Base-by-base conservation (phyloP, 495 filamentous ascomycete genomes). In the Penicillium paradoxum region DNA sequence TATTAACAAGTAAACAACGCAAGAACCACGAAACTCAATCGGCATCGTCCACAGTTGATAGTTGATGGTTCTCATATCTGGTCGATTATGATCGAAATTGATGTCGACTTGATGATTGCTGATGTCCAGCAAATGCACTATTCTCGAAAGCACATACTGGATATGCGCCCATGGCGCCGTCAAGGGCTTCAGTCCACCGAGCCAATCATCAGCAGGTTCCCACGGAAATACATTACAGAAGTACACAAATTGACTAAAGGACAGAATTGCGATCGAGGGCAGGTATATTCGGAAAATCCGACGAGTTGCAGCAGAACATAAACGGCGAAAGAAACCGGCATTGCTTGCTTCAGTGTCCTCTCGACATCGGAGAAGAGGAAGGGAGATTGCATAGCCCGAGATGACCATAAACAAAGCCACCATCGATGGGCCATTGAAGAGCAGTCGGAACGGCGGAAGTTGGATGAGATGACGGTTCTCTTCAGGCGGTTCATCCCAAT, bases 21-120 rank as follows among this genome's bases (percentile, higher is more conserved):
- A 70, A 0, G 74, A 78, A 10, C 72, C 73, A 5, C 77, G 67
- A 36, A 77, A 75, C 37, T 78, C 75, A 22, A 74, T 48, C 0
- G 72, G 71, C 32, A 80, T 77, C 3, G 77, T 79, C 77, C 77
- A 80, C 18, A 79, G 63, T 25, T 78, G 76, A 4, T 39, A 42
- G 22, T 56, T 63, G 4, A 66, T 43, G 11, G n/a, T 43, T 2
- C 17, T 13, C 19, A 17, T 25, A 19, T 48, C 52, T 4, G 36
- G 34, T 25, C 25, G 36, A 1, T 21, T 14, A 25, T 4, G 10
- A 8, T 14, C 14, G 34, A 30, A 33, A 14, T 53, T 56, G 9
- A 51, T 41, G 18, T 59, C 52, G 11, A 34, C 17, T 24, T 55
- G 37, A 36, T 54, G 41, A 3, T 55, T 59, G 17, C 53, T 51